Percentiles rank a stretch among this genome's conserved stretches.
phyloP scores from a whole-genome alignment of 331 rosid species.

The Stylosanthes scabra region DNA sequence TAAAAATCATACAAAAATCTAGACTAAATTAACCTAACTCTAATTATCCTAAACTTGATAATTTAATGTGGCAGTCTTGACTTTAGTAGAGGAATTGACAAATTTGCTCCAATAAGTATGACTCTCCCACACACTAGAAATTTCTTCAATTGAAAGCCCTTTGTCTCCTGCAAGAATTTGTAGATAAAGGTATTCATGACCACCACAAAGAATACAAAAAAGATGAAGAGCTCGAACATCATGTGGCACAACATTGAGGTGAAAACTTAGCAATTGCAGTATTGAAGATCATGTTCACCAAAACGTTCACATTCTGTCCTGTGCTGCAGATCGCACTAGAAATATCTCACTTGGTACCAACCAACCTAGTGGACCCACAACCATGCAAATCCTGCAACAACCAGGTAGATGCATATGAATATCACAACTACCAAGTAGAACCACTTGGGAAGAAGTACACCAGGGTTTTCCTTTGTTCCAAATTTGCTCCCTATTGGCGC shows the following conservation, averaged over 20 bases:
- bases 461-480: slow-evolving; percentile 23
- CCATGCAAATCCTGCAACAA: slow-evolving; percentile 25
- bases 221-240: slow-evolving; percentile 30
- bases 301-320: slow-evolving; percentile 23
- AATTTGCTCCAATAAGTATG: slow-evolving; percentile 25
- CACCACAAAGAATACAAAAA: slow-evolving; percentile 19
- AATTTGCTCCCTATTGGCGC: slow-evolving; percentile 10
- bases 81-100: neutral
- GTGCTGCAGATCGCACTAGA: slow-evolving; percentile 29
- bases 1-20: no score
- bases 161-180: slow-evolving; percentile 33
- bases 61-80: neutral
- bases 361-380: slow-evolving; percentile 41
- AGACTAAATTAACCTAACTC: no score
- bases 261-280: slow-evolving; percentile 25
- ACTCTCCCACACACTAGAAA: slow-evolving; percentile 8
- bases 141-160: slow-evolving; percentile 33
- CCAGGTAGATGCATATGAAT: slow-evolving; percentile 14
- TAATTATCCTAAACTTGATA: neutral
- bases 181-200: slow-evolving; percentile 21
- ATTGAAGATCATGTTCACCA: slow-evolving; percentile 32
- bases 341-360: slow-evolving; percentile 31
- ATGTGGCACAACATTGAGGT: slow-evolving; percentile 22
- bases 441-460: slow-evolving; percentile 19
- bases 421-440: neutral